These are phyloP conservation scores for Ophiostoma pallidulum DNA, from an alignment of 2,329 filamentous ascomycete genomes.

Conservation along the genomic window DNA sequence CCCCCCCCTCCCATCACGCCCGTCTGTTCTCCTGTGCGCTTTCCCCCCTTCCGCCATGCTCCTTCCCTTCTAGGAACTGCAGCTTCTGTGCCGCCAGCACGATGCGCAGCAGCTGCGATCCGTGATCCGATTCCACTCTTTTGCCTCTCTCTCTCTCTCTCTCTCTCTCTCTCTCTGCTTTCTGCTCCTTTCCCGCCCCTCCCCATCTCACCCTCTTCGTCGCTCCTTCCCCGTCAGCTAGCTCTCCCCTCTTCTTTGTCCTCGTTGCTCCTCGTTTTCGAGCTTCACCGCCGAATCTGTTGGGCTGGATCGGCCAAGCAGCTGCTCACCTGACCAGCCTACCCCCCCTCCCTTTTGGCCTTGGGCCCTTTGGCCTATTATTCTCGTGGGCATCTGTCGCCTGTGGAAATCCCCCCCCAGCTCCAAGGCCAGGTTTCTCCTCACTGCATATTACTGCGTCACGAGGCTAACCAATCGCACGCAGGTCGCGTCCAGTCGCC, in stretches of 20 bases:
- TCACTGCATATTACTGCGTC: constrained; percentile 14
- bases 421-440: constrained; percentile 7
- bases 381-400: not conserved
- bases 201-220: not conserved
- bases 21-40: not conserved
- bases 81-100: too few species aligned
- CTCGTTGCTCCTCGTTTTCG: not conserved
- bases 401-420: not conserved
- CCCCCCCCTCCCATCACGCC: not conserved
- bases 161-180: not conserved
- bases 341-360: not conserved
- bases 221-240: not conserved
- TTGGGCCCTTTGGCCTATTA: not conserved
- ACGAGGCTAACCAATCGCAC: constrained; percentile 20
- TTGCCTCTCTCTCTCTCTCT: too few species aligned
- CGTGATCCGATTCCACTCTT: too few species aligned
- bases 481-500: constrained; percentile 17
- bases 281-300: constrained; percentile 12
- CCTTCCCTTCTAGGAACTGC: too few species aligned
- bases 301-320: not conserved
- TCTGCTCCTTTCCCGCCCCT: constrained; percentile 5
- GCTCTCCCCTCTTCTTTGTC: not conserved
- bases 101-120: too few species aligned
- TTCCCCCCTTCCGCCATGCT: not conserved
- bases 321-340: constrained; percentile 12